Evolutionary conservation across 1,139 yeast genomes (phyloP), one percentile per base, ranked within the genome.

Genomic region (Debaryomyces sp.): DNA sequence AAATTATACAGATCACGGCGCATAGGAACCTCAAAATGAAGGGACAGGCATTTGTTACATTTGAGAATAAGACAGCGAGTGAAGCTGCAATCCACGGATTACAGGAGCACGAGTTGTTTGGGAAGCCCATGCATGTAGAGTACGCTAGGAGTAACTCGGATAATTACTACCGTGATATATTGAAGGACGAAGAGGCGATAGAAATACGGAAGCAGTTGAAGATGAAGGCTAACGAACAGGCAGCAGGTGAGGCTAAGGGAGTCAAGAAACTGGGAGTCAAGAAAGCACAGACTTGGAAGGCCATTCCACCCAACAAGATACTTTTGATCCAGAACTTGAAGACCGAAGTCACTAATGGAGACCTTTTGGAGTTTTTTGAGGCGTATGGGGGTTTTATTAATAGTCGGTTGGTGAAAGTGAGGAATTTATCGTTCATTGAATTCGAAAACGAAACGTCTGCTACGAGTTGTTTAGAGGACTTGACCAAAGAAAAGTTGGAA

Each of bases 11-110:
- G 38, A 68, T 90, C 6, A 74, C 82, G 1, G 83, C 91, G 1
- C 85, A 83, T 53, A 78, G 78, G 54, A 85, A 84, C 58, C 60
- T 88, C 24, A 77, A 75, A 50, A 75, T 88, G 78, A 77, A 84
- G 49, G 97, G 97, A 2, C 97, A 91, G 65, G 97, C 97, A 1
- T 94, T 91, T 65, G 76, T 94, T 6, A 85, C 92, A 0, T 85
- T 84, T 54, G 74, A 69, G 3, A 62, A 66, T 18, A 58, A 62
- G 1, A 68, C 70, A 2, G 63, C 71, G 6, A 87, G 95, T 0
- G 52, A 59, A 3, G 58, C 60, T 27, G 95, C 95, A 0, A 59
- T 80, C 17, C 63, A 68, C 6, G 69, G 61, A 6, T 61, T 81
- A 39, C 67, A 81, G 46, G 77, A 80, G 1, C 59, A 66, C 15